Base-by-base conservation (phyloP, 1,139 yeast genomes). In the Yamadazyma songkhlaensis region DNA sequence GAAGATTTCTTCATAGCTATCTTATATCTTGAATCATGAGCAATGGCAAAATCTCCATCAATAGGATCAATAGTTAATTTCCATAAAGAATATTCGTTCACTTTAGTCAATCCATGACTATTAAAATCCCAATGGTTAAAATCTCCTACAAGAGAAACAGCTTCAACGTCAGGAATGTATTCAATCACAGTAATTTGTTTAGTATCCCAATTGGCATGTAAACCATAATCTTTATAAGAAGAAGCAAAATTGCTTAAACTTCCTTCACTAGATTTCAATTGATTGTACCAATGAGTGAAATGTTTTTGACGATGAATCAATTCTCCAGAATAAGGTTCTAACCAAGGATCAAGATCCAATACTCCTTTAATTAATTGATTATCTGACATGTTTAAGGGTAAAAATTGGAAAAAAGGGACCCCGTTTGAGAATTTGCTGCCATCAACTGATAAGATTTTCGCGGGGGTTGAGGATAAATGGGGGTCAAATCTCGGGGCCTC, bases 91-190 rank as follows among this genome's bases (percentile, higher is more conserved):
- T 61, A 88, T 28, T 75, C 72, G 42, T 68, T 64, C 42, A 74
- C 80, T 46, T 65, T 70, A 7, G 43, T 47, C 75, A 90, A 69
- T 37, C 69, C 69, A 53, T 84, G 80, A n/a, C 75, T 50, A 6
- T 63, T 62, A 22, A 74, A 66, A 49, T 82, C 67, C 98, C 98
- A 92, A 44, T 71, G 55, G 59, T 90, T 92, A 70, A 92, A 92
- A 39, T 90, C 97, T 9, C 98, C 98, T 40, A 87, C 82, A 25
- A 92, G 59, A 35, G 79, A 74, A 1, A 95, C 97, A 34, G 60
- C 67, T 6, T 55, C 55, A 2, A 96, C 97, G 53, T 87, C 82
- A 6, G 97, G 98, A 3, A 95, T 89, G 79, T 96, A 90, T 60
- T 90, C 95, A 24, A 76, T 70, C 51, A 85, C 83, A 2, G 65